phyloP scores from a whole-genome alignment of 2,329 filamentous ascomycete genomes.

The Parafenestella ontariensis region DNA sequence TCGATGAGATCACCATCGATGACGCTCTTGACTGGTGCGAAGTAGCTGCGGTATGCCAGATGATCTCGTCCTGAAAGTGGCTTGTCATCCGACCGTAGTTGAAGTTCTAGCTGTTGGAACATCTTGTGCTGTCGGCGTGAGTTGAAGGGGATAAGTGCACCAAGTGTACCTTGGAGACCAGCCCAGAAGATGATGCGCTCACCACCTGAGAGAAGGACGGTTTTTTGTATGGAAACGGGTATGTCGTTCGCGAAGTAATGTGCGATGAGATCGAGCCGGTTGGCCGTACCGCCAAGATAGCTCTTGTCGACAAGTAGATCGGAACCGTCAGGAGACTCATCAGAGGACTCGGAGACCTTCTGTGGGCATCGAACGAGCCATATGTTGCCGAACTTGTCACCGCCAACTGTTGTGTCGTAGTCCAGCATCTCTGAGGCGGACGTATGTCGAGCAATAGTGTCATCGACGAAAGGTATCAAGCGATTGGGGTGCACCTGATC shows the following conservation, averaged over 20 bases:
- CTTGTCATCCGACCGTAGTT: conserved; percentile 77
- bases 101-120: conserved; percentile 91
- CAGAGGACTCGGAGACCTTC: conserved; percentile 86
- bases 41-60: conserved; percentile 93
- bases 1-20: conserved; percentile 98
- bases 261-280: conserved; percentile 82
- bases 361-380: conserved; percentile 89
- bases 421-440: conserved; percentile 93
- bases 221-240: conserved; percentile 87
- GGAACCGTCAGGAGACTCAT: conserved; percentile 88
- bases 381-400: conserved; percentile 97
- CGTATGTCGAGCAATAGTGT: conserved; percentile 88
- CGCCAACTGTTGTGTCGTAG: conserved; percentile 93
- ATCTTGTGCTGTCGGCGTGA: conserved; percentile 95
- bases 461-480: conserved; percentile 91
- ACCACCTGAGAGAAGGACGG: conserved; percentile 86
- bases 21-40: conserved; percentile 92
- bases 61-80: conserved; percentile 93
- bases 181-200: conserved; percentile 93
- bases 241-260: conserved; percentile 94
- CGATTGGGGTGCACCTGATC: conserved; percentile 76
- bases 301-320: conserved; percentile 89
- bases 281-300: conserved; percentile 88
- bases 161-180: conserved; percentile 92
- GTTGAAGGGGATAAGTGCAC: conserved; percentile 89